Evolutionary conservation across 306 rosid genomes (phyloP).

Genomic region (Trichosanthes truncata): DNA sequence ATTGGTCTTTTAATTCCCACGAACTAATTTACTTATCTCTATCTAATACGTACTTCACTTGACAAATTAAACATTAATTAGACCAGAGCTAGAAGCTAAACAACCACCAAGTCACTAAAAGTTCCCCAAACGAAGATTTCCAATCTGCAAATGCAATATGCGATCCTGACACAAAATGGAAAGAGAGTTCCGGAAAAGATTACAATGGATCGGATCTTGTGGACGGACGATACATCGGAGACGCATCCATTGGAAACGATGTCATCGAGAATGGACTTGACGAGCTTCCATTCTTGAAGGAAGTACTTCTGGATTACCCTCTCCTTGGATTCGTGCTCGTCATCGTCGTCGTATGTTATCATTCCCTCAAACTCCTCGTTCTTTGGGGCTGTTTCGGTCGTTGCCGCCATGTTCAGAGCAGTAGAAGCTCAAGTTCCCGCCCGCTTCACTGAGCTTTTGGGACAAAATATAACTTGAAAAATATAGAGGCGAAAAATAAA

Average conservation of each 20-base stretch:
- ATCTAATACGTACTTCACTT: background rate
- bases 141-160: background rate
- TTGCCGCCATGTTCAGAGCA: slow-evolving; percentile 10
- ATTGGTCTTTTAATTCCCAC: background rate
- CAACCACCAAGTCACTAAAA: background rate
- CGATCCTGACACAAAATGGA: background rate
- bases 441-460: background rate
- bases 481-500: background rate
- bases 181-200: slow-evolving; percentile 12
- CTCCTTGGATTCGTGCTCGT: slow-evolving; percentile 72
- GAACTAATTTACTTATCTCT: background rate
- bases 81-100: background rate
- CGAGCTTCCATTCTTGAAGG: slow-evolving; percentile 83
- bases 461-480: background rate
- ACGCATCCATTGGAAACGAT: slow-evolving; percentile 60
- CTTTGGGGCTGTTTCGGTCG: slow-evolving; percentile 15
- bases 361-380: slow-evolving; percentile 13
- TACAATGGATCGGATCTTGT: slow-evolving; percentile 90
- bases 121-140: background rate
- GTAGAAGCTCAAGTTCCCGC: slow-evolving; percentile 1
- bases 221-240: slow-evolving; percentile 47
- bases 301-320: slow-evolving; percentile 75
- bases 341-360: slow-evolving; percentile 42
- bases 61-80: background rate
- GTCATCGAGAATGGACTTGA: slow-evolving; percentile 60